phyloP scores from a whole-genome alignment of 2,329 filamentous ascomycete genomes.

The Meredithiella fracta region DNA sequence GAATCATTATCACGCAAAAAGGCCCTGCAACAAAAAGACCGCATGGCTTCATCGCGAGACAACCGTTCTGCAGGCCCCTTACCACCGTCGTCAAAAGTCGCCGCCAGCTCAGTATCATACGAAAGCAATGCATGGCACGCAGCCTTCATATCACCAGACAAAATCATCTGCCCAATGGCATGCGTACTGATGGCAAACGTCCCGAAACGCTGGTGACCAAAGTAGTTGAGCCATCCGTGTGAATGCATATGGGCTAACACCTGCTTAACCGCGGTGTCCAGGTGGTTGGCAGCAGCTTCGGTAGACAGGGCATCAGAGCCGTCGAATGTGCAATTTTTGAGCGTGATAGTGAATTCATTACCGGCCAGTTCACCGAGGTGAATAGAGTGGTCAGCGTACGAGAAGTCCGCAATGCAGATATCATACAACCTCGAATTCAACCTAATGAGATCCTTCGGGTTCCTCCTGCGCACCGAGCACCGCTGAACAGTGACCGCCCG shows the following conservation, averaged over 20 bases:
- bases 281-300: constrained; percentile 19
- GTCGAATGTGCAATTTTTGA: constrained; percentile 53
- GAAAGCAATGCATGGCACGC: constrained; percentile 64
- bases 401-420: constrained; percentile 62
- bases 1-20: constrained; percentile 42
- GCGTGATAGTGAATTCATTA: constrained; percentile 84
- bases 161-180: constrained; percentile 64
- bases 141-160: constrained; percentile 64
- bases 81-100: constrained; percentile 25
- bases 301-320: constrained; percentile 17
- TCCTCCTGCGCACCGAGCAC: constrained; percentile 44
- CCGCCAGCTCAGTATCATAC: constrained; percentile 47
- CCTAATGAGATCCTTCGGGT: constrained; percentile 42
- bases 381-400: constrained; percentile 54
- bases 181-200: constrained; percentile 78
- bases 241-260: constrained; percentile 51
- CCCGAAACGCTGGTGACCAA: constrained; percentile 90
- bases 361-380: constrained; percentile 71
- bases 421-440: constrained; percentile 48
- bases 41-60: constrained; percentile 58
- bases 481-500: constrained; percentile 74
- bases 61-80: constrained; percentile 30
- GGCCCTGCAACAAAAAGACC: constrained; percentile 60
- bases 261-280: constrained; percentile 29
- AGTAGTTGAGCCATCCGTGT: constrained; percentile 92